Base-by-base conservation (phyloP, 108 stramenopile species). In the Fragilaria radians region DNA sequence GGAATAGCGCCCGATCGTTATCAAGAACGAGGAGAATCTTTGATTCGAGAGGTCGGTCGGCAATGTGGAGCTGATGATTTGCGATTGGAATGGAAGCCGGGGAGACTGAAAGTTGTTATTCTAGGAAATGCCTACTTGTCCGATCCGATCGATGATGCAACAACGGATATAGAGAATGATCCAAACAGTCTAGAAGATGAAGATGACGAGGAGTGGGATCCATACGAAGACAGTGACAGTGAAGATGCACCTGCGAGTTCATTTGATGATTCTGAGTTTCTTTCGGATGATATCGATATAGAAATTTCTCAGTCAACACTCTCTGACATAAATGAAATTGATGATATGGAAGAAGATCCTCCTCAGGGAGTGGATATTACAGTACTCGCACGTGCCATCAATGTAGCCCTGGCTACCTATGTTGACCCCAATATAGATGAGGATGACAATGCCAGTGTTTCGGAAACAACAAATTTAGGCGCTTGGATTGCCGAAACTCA, bases 71-170 rank as follows among this genome's bases (percentile, higher is more conserved):
- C 24, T 21, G 46, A 74, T 64, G 67, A 64, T 59, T 23, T 60
- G 27, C 19, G 26, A 11, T 73, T 88, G 52, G 79, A 82, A 31
- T 88, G 86, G 86, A 81, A 75, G 57, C 50, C 66, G 0, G 83
- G 66, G 27, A 54, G 62, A 18, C 72, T 88, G 11, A 54, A 83
- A 21, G 81, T 88, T 0, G 81, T 82, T 0, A 74, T 88, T 18
- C 64, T 64, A 51, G 74, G 73, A 18, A 18, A 54, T 19, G 59
- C 56, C 5, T 77, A 70, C 14, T 57, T 74, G 25, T 52, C 59
- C 30, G 59, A 56, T 48, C 33, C 46, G 2, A 29, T 52, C 3
- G 46, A 54, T 30, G 32, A 52, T 31, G 67, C 27, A 21, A 46
- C 32, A 47, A 67, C 52, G 29, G 68, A 57, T 26, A 66, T 52